These are phyloP conservation scores for Triglochin maritima DNA, from an alignment of 106 monocot genomes.

Conservation along the genomic window DNA sequence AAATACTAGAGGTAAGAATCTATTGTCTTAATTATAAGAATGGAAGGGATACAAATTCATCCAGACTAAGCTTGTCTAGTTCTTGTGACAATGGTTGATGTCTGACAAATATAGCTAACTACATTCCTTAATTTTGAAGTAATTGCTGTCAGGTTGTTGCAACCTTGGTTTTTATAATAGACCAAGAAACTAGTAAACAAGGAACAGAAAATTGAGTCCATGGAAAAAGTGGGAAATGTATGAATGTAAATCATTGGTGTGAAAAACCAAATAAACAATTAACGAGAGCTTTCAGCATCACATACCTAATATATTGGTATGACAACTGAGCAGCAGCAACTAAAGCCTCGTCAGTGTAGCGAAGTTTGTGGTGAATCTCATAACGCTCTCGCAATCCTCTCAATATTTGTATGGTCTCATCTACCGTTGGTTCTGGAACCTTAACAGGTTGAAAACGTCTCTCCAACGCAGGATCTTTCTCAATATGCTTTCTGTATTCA, in stretches of 20 bases:
- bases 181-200: too few relatives aligned
- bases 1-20: too few relatives aligned
- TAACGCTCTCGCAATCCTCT: constrained; percentile 25
- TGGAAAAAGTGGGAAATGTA: not conserved
- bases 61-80: too few relatives aligned
- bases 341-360: constrained; percentile 23
- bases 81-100: too few relatives aligned
- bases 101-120: too few relatives aligned
- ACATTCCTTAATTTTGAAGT: too few relatives aligned
- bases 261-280: not conserved
- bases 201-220: too few relatives aligned
- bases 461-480: constrained; percentile 29
- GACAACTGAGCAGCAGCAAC: constrained; percentile 27
- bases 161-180: too few relatives aligned
- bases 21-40: too few relatives aligned
- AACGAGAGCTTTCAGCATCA: not conserved
- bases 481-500: constrained; percentile 29
- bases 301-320: constrained; percentile 27
- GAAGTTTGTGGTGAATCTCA: constrained; percentile 25
- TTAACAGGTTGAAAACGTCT: constrained; percentile 29
- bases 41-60: too few relatives aligned
- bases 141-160: too few relatives aligned
- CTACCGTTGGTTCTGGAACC: constrained; percentile 27
- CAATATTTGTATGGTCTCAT: constrained; percentile 24
- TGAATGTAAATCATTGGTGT: not conserved